Evolutionary conservation across 495 filamentous ascomycete species (phyloP).

Genomic region (Talaromyces nanjingensis): DNA sequence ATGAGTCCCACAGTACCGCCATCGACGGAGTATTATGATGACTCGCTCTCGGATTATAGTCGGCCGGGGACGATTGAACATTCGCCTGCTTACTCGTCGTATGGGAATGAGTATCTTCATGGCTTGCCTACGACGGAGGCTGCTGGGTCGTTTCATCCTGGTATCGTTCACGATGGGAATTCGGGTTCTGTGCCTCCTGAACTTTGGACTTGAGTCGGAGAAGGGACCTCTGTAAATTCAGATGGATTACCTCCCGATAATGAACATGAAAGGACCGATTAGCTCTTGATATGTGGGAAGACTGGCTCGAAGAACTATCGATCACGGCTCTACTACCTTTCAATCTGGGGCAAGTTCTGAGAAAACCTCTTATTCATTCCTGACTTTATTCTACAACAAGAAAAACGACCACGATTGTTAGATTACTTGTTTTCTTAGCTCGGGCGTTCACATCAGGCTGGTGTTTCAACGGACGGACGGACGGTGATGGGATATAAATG

Average conservation of each 20-base stretch:
- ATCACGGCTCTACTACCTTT: not conserved
- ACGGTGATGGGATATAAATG: not conserved
- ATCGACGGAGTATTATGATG: slow-evolving; percentile 25
- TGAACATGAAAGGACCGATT: not conserved
- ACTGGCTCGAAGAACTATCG: not conserved
- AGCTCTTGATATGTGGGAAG: not conserved
- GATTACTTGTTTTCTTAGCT: not conserved
- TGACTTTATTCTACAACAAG: not conserved
- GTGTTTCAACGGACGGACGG: not conserved
- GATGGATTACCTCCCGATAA: not conserved
- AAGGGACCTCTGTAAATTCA: not conserved
- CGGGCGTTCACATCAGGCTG: not conserved
- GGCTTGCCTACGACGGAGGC: slow-evolving; percentile 22
- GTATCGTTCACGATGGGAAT: slow-evolving; percentile 24
- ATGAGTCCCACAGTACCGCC: slow-evolving; percentile 30
- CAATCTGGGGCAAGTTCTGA: not conserved
- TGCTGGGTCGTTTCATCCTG: slow-evolving; percentile 25
- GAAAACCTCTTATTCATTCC: not conserved
- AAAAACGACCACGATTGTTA: not conserved
- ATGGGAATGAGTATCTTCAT: slow-evolving; percentile 23
- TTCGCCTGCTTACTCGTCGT: slow-evolving; percentile 28
- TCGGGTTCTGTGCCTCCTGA: not conserved
- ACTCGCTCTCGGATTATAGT: slow-evolving; percentile 22
- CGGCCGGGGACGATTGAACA: slow-evolving; percentile 23
- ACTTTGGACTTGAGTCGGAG: not conserved